Evolutionary conservation across 495 filamentous ascomycete genomes (phyloP), one percentile per base, ranked within the genome.

Genomic region (Astrothelium subdiscretum): DNA sequence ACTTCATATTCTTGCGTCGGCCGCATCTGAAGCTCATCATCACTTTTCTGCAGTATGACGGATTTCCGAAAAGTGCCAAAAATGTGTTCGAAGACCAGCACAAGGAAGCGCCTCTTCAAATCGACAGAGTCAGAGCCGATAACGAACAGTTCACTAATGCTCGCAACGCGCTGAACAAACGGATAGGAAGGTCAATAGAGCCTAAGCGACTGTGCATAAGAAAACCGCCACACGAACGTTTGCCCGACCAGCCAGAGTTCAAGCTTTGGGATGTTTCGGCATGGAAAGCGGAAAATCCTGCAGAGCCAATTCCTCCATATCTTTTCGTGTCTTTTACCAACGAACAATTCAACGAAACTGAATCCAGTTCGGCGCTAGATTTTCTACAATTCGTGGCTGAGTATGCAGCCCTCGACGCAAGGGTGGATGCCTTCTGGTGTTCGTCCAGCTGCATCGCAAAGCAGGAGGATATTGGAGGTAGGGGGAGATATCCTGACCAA

Each of bases 381-480:
- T 60, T 32, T n/a, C 62, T 74, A 2, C 64, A 69, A 58, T 32
- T 67, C 12, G 64, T 74, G 43, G 43, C 43, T 48, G 43, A 71
- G 42, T 59, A 52, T 18, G 72, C 74, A n/a, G 67, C 73, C 35
- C 65, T 64, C 48, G 70, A 62, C 43, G 72, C 68, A 13, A 73
- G 60, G 42, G 64, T 72, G 11, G 40, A 29, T 6, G 75, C 75
- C 4, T 77, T 69, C 57, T 77, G 75, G 75, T 40, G 76, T 26
- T 63, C 44, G 0, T 59, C 51, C 44, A 64, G 57, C 31, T 69
- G 68, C 20, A 63, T 69, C 60, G 43, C 43, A 22, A 48, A 48
- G 43, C 43, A 63, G 12, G 51, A 64, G 24, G 31, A 66, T 29
- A 26, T 66, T 8, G 18, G 65, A 69, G 48, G 64, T 65, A 60